Conservation (phyloP, 257 asterid genomes). For the Solanum virginianum region DNA sequence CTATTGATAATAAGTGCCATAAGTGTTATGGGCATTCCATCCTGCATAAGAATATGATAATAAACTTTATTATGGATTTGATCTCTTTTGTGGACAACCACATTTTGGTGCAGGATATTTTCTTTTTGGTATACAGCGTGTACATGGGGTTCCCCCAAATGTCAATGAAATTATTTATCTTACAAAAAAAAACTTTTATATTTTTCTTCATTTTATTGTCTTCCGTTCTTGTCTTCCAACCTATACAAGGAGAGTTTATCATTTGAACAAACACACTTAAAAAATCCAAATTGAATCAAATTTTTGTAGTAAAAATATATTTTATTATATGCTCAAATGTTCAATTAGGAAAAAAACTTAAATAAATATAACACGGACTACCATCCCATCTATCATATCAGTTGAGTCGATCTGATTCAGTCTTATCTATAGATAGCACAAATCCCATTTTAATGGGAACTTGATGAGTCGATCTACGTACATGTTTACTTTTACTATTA, state of each 20-base stretch:
- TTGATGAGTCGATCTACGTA: neutral
- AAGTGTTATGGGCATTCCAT: neutral
- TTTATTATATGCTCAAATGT: too few relatives aligned
- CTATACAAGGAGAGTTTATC: neutral
- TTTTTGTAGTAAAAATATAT: too few relatives aligned
- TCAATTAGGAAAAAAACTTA: too few relatives aligned
- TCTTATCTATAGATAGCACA: neutral
- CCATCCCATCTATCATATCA: neutral
- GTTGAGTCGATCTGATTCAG: neutral
- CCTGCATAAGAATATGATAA: neutral
- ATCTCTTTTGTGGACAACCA: neutral
- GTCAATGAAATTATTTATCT: neutral
- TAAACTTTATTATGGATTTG: neutral
- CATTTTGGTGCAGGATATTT: neutral
- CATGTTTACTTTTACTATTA: neutral
- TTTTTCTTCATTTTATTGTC: neutral
- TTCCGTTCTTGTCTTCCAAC: neutral
- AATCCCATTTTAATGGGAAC: neutral
- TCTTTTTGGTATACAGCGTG: neutral
- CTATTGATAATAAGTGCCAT: neutral
- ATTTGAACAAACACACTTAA: too few relatives aligned
- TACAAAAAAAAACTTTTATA: neutral
- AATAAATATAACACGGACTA: neutral
- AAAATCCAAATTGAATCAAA: too few relatives aligned
- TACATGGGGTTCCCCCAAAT: neutral